These are phyloP conservation scores for Pseudogymnoascus sp. DNA, from an alignment of 2,329 filamentous ascomycete genomes.

Conservation along the genomic window DNA sequence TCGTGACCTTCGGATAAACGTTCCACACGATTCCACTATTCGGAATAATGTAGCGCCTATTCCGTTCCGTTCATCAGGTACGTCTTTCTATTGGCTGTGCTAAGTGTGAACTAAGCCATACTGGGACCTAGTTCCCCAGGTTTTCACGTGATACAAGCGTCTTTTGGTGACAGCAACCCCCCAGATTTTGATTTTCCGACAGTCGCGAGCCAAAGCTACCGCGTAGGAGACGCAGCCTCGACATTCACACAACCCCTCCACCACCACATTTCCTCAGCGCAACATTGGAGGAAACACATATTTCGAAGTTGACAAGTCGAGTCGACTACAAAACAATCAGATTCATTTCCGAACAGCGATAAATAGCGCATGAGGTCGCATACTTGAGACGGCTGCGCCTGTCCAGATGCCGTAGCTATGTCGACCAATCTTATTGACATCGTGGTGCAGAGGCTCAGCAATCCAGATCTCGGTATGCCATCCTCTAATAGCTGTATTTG, in stretches of 20 bases:
- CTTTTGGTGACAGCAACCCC: slow-evolving; percentile 5
- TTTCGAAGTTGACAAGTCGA: neutral
- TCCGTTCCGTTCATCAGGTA: neutral
- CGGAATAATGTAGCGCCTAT: slow-evolving; percentile 7
- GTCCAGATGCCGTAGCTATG: slow-evolving; percentile 21
- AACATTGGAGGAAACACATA: slow-evolving; percentile 2
- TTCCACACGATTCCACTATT: neutral
- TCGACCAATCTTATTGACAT: slow-evolving; percentile 53
- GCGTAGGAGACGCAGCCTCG: slow-evolving; percentile 5
- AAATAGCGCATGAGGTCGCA: slow-evolving; percentile 7
- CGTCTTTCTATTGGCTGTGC: neutral
- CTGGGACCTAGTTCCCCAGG: neutral
- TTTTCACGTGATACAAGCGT: neutral
- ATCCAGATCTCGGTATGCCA: slow-evolving; percentile 26
- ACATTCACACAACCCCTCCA: slow-evolving; percentile 6
- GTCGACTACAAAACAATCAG: neutral
- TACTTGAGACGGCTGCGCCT: slow-evolving; percentile 6
- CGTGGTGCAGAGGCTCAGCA: slow-evolving; percentile 55
- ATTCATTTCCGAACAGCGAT: neutral
- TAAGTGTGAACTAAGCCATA: neutral
- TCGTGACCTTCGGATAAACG: neutral
- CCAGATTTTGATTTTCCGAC: slow-evolving; percentile 7
- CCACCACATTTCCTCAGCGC: neutral
- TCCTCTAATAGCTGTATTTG: neutral
- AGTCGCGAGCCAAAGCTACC: slow-evolving; percentile 7